phyloP scores from a whole-genome alignment of 768 basidiomycete species.

The Hericium alpestre region DNA sequence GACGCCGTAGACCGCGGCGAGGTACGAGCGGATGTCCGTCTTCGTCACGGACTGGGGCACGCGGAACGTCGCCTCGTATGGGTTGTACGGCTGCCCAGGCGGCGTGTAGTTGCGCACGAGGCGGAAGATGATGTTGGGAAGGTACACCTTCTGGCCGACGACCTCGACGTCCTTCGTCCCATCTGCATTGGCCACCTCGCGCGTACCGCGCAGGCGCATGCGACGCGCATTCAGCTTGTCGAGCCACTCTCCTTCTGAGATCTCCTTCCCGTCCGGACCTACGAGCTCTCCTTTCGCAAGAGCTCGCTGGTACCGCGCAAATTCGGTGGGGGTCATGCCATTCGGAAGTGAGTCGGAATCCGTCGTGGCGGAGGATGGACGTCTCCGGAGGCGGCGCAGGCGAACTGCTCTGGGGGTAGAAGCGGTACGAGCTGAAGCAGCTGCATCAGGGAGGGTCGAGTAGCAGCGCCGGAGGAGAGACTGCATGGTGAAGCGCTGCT shows the following conservation, averaged over 20 bases:
- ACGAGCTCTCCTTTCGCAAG: conserved; percentile 41
- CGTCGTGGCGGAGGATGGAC: conserved; percentile 22
- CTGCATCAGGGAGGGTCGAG: conserved; percentile 28
- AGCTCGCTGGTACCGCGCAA: conserved; percentile 48
- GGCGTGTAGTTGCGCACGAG: conserved; percentile 79
- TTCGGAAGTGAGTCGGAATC: conserved; percentile 39
- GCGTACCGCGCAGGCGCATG: conserved; percentile 58
- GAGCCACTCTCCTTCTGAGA: conserved; percentile 52
- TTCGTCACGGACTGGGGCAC: conserved; percentile 85
- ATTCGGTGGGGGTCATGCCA: conserved; percentile 59
- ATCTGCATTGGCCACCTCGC: conserved; percentile 23
- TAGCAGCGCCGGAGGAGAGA: conserved; percentile 30
- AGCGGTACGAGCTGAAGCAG: conserved; percentile 44
- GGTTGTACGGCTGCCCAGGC: conserved; percentile 75
- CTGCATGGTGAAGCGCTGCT: conserved; percentile 20
- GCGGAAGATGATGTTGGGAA: conserved; percentile 78
- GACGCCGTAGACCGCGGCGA: conserved; percentile 77
- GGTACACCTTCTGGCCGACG: conserved; percentile 75
- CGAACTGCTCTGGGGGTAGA: conserved; percentile 70
- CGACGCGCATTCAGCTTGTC: conserved; percentile 44
- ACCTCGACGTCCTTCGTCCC: conserved; percentile 40
- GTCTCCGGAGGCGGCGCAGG: conserved; percentile 48
- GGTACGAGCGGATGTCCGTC: conserved; percentile 81
- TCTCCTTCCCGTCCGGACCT: conserved; percentile 19
- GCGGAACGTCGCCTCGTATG: conserved; percentile 90